Evolutionary conservation across 2,329 filamentous ascomycete species (phyloP).

Genomic region (Aspergillus alliaceus): DNA sequence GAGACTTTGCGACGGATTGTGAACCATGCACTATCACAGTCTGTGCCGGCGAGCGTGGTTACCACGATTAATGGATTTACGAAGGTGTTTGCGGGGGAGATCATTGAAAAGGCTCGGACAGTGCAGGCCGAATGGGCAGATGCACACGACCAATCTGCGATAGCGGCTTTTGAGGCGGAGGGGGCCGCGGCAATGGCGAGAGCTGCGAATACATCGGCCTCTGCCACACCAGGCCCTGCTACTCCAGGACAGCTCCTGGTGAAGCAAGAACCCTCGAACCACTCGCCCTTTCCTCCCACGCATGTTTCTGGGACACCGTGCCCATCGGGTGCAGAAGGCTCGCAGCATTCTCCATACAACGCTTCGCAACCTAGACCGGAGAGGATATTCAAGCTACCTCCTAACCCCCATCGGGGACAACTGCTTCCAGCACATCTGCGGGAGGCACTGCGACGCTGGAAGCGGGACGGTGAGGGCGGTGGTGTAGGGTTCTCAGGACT

Average conservation of each 20-base stretch:
- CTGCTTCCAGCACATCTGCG: constrained; percentile 51
- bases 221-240: background rate
- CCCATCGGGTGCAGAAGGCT: background rate
- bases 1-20: constrained; percentile 57
- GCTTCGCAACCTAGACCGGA: constrained; percentile 18
- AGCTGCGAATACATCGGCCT: constrained; percentile 8
- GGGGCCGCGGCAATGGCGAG: constrained; percentile 42
- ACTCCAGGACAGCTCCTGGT: background rate
- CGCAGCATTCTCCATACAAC: background rate
- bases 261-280: constrained; percentile 1
- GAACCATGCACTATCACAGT: constrained; percentile 67
- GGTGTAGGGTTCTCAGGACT: constrained; percentile 49
- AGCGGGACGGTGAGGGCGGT: constrained; percentile 49
- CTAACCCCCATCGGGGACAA: constrained; percentile 49
- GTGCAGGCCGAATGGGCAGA: constrained; percentile 57
- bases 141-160: constrained; percentile 53
- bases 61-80: constrained; percentile 65
- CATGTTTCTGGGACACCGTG: constrained; percentile 6
- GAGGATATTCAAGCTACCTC: constrained; percentile 34
- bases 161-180: constrained; percentile 57
- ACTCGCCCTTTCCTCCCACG: background rate
- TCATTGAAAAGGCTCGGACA: constrained; percentile 64
- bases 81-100: constrained; percentile 66
- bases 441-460: constrained; percentile 50
- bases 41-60: constrained; percentile 63